A percentile compares a stretch with the other conserved stretches of the same genome.
phyloP scores from a whole-genome alignment of 2,329 filamentous ascomycete species.

The Talaromyces funiculosus region DNA sequence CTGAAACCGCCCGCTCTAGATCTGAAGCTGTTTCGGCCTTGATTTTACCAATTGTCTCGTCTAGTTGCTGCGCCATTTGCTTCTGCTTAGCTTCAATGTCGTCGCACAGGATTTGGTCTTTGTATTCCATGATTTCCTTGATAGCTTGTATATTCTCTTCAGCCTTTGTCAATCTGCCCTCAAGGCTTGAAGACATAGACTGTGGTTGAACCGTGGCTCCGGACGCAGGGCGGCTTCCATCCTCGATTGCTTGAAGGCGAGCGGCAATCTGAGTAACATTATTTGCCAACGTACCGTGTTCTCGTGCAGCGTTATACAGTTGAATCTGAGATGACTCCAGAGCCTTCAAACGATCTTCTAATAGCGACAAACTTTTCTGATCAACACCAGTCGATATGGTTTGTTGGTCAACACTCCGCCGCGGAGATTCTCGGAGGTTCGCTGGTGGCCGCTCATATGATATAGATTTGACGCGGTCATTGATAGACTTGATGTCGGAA shows the following conservation, averaged over 20 bases:
- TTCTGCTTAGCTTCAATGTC: constrained; percentile 19
- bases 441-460: neutral
- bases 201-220: neutral
- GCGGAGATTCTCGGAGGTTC: neutral
- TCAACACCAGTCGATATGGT: neutral
- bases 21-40: constrained; percentile 8
- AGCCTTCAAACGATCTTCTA: constrained; percentile 3
- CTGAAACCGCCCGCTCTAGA: constrained; percentile 2
- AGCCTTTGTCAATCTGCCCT: neutral
- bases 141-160: constrained; percentile 14
- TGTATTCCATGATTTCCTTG: constrained; percentile 16
- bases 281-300: neutral
- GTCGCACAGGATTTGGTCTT: constrained; percentile 20
- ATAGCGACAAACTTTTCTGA: neutral
- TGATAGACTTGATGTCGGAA: neutral
- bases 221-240: neutral
- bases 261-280: neutral
- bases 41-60: constrained; percentile 5
- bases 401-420: neutral
- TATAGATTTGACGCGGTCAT: neutral
- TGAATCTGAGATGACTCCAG: neutral
- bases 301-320: neutral
- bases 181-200: neutral
- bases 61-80: constrained; percentile 1
- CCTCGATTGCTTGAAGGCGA: neutral